phyloP scores from a whole-genome alignment of 768 basidiomycete species.

The Kwoniella sp. region DNA sequence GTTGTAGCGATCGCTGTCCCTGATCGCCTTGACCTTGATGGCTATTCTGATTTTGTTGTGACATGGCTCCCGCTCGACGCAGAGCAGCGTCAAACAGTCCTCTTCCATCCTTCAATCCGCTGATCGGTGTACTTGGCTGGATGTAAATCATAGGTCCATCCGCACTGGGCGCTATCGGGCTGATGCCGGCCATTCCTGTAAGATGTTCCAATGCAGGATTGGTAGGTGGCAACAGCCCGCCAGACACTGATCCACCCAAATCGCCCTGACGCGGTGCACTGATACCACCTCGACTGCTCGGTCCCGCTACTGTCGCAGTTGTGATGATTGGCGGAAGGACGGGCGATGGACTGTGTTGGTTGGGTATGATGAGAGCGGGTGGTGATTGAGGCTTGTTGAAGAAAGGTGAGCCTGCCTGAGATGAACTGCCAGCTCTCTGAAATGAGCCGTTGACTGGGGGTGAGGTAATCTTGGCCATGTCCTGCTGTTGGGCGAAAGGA shows the following conservation, averaged over 20 bases:
- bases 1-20: constrained; percentile 12
- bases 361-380: constrained; percentile 47
- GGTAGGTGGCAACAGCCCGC: constrained; percentile 39
- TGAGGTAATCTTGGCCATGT: constrained; percentile 21
- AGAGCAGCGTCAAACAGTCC: constrained; percentile 48
- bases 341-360: constrained; percentile 37
- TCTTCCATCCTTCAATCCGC: constrained; percentile 45
- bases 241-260: constrained; percentile 23
- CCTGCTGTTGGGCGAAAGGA: constrained; percentile 26
- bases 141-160: constrained; percentile 51
- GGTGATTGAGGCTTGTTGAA: constrained; percentile 47
- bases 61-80: constrained; percentile 27
- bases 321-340: constrained; percentile 44
- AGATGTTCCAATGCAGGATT: constrained; percentile 44
- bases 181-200: constrained; percentile 51
- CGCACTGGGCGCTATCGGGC: constrained; percentile 47
- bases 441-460: constrained; percentile 22
- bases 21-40: constrained; percentile 18
- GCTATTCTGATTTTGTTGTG: constrained; percentile 20
- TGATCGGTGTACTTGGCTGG: constrained; percentile 51
- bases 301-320: constrained; percentile 1
- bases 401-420: constrained; percentile 30
- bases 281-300: constrained; percentile 13
- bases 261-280: constrained; percentile 17
- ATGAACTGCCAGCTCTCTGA: constrained; percentile 15